phyloP scores from a whole-genome alignment of 345 rosid species.

The Triadica sebifera region DNA sequence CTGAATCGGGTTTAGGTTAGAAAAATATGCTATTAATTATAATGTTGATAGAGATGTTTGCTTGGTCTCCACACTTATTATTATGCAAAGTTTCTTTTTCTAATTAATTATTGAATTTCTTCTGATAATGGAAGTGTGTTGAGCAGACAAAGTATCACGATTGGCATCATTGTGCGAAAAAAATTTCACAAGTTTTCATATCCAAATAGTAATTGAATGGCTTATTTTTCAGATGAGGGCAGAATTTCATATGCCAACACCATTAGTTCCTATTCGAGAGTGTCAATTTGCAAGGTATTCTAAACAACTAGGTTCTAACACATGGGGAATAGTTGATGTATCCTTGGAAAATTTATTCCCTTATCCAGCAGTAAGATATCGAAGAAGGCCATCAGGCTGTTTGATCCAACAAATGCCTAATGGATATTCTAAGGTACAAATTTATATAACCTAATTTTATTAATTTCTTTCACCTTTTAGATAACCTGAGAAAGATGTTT shows the following conservation, averaged over 20 bases:
- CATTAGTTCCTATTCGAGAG: conserved; percentile 39
- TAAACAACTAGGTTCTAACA: conserved; percentile 19
- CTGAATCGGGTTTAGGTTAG: too few relatives aligned
- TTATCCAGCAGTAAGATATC: conserved; percentile 19
- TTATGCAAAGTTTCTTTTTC: not conserved
- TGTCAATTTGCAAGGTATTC: conserved; percentile 45
- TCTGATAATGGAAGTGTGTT: not conserved
- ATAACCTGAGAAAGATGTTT: too few relatives aligned
- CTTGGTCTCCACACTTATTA: not conserved
- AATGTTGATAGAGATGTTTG: not conserved
- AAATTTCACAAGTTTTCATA: too few relatives aligned
- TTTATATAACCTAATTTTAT: not conserved
- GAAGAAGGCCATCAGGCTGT: conserved; percentile 54
- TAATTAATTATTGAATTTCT: not conserved
- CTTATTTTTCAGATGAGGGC: conserved; percentile 35
- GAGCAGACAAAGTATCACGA: not conserved
- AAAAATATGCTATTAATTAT: not conserved
- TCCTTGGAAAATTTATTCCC: conserved; percentile 46
- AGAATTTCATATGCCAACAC: conserved; percentile 46
- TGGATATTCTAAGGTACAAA: conserved; percentile 36
- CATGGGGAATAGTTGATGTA: conserved; percentile 57
- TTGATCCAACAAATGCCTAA: conserved; percentile 34
- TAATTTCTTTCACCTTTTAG: too few relatives aligned
- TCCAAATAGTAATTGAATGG: not conserved
- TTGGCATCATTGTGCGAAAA: not conserved